Conservation (phyloP, 371 early-diverging fungal genomes). For the Syncephalastrum racemosum region DNA sequence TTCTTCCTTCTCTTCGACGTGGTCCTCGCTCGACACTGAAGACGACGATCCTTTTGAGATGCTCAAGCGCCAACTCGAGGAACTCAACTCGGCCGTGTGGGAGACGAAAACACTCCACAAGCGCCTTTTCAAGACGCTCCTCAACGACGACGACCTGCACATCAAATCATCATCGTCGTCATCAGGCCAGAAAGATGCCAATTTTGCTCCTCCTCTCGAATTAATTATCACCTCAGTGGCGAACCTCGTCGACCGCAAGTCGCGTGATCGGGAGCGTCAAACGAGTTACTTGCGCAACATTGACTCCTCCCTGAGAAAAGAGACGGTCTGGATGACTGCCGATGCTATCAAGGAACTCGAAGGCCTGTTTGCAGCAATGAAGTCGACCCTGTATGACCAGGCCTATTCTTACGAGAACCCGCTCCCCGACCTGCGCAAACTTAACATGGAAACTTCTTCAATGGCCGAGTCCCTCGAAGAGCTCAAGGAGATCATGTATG, state of each 20-base stretch:
- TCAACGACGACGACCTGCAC: constrained; percentile 39
- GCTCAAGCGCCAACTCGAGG: constrained; percentile 48
- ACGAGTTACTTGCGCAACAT: constrained; percentile 37
- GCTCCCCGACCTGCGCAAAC: constrained; percentile 33
- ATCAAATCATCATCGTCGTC: background rate
- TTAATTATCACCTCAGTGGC: constrained; percentile 45
- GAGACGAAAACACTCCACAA: constrained; percentile 54
- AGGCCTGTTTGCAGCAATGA: constrained; percentile 28
- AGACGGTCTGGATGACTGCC: constrained; percentile 33
- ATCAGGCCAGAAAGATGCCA: constrained; percentile 6
- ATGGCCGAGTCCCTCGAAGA: constrained; percentile 52
- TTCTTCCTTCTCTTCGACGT: constrained; percentile 36
- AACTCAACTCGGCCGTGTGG: constrained; percentile 47
- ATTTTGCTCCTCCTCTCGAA: constrained; percentile 48
- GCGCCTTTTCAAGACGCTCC: constrained; percentile 41
- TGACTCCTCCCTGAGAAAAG: constrained; percentile 41
- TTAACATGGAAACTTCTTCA: constrained; percentile 41
- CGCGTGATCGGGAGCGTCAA: constrained; percentile 51
- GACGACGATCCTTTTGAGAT: constrained; percentile 54
- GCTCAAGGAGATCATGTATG: constrained; percentile 53
- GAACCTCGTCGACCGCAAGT: constrained; percentile 39
- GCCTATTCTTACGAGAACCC: constrained; percentile 43
- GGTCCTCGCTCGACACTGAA: constrained; percentile 35
- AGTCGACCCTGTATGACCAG: constrained; percentile 35
- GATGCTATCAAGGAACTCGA: constrained; percentile 42